Percentiles rank a stretch among this genome's conserved stretches.
These are phyloP conservation scores for Leptographium wingfieldii DNA, from an alignment of 2,329 filamentous ascomycete genomes.

Conservation along the genomic window DNA sequence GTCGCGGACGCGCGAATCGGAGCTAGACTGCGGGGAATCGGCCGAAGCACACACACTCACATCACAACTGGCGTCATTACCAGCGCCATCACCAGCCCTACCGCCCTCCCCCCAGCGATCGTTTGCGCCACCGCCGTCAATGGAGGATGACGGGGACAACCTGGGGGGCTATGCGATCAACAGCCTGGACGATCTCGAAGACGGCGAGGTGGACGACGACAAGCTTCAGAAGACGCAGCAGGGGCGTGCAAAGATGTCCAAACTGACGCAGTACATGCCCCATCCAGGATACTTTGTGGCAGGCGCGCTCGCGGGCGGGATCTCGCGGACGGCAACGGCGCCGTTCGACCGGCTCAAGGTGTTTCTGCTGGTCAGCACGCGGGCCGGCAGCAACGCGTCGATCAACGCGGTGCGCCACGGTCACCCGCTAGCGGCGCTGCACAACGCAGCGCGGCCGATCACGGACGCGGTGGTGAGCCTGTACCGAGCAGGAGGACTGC, in stretches of 20 bases:
- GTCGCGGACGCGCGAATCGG: neutral
- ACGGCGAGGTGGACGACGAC: conserved; percentile 2
- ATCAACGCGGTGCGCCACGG: conserved; percentile 58
- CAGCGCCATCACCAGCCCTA: neutral
- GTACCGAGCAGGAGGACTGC: conserved; percentile 73
- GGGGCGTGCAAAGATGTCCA: neutral
- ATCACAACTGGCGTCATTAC: neutral
- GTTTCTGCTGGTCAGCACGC: conserved; percentile 87
- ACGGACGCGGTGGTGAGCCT: conserved; percentile 62
- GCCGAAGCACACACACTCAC: neutral
- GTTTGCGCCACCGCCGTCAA: neutral
- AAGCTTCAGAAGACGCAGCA: conserved; percentile 6
- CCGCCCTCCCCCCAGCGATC: neutral
- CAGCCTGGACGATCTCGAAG: neutral
- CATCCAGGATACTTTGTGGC: conserved; percentile 96
- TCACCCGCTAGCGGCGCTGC: conserved; percentile 49
- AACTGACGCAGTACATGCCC: conserved; percentile 58
- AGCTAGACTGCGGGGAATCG: neutral
- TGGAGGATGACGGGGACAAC: neutral
- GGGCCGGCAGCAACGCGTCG: conserved; percentile 42
- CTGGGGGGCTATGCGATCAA: neutral
- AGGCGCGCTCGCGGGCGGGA: conserved; percentile 84
- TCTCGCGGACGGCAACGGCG: conserved; percentile 89
- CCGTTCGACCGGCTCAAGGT: conserved; percentile 96
- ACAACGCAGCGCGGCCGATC: conserved; percentile 57